Conservation (phyloP, 441 rosid species). For the Populus hybrid region DNA sequence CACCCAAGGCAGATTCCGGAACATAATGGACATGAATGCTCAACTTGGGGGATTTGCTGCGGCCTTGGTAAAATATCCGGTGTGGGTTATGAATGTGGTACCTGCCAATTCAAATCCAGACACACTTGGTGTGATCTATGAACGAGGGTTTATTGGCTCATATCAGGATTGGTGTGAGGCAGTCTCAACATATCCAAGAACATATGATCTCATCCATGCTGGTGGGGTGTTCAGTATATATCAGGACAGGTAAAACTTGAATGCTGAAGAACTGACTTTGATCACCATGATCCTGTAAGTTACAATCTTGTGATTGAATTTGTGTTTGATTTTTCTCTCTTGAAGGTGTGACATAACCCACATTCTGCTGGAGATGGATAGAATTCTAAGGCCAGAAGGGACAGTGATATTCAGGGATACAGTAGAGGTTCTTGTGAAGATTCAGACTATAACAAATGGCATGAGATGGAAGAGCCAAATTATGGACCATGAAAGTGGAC, state of each 20-base stretch:
- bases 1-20: slow-evolving; percentile 63
- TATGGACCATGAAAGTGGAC: slow-evolving; percentile 93
- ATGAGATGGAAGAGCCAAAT: slow-evolving; percentile 91
- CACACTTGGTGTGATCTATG: slow-evolving; percentile 71
- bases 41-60: slow-evolving; percentile 82
- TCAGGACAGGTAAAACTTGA: slow-evolving; percentile 59
- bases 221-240: slow-evolving; percentile 68
- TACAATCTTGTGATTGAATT: slow-evolving; percentile 34
- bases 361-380: slow-evolving; percentile 92
- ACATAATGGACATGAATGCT: slow-evolving; percentile 96
- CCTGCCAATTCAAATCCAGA: slow-evolving; percentile 65
- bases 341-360: slow-evolving; percentile 72
- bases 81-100: slow-evolving; percentile 91
- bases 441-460: slow-evolving; percentile 65
- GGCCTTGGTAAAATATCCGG: slow-evolving; percentile 59
- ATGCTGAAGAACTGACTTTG: neutral
- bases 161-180: slow-evolving; percentile 98
- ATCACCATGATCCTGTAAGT: neutral
- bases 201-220: slow-evolving; percentile 83
- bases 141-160: slow-evolving; percentile 73
- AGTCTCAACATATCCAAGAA: slow-evolving; percentile 92
- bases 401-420: slow-evolving; percentile 82
- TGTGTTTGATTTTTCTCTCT: slow-evolving; percentile 11
- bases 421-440: slow-evolving; percentile 76
- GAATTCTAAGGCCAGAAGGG: slow-evolving; percentile 93